Base-by-base conservation (phyloP, 352 stramenopile species). In the Globisporangium canariense region DNA sequence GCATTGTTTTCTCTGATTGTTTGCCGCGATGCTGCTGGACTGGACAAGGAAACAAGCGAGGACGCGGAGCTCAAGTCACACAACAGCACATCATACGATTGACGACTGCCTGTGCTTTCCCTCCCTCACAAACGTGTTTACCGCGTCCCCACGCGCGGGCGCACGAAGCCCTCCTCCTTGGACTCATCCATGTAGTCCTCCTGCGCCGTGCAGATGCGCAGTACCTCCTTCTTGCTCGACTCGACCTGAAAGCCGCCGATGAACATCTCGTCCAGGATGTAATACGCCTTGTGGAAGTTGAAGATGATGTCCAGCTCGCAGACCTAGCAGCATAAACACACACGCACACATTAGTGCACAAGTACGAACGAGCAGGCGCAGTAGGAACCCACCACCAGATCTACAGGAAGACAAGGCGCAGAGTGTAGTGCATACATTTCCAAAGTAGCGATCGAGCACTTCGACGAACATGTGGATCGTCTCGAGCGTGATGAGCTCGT, bases 271-370 rank as follows among this genome's bases (percentile, higher is more conserved):
- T 99, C 98, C 54, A 99, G 83, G 75, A 99, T 99, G 75, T 98
- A 98, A 78, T 99, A 99, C 20, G 98, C 98, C 81, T 99, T 99
- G 83, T 99, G 97, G 79, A 99, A 99, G 83, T 99, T 99, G 83
- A 99, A 99, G 60, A 99, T 99, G 78, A 99, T 99, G 75, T 99
- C 91, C 51, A 97, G 75, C 72, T 97, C 90, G 59, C 88, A 96
- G 59, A 91, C 89, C 88, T 93, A 55, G 10, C 38, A 43, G 36
- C 40, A 14, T n/a, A 57, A 34, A 69, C 32, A 62, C 25, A 8
- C n/a, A 5, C 10, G 32, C 25, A 8, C n/a, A 5, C 10, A 41
- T 25, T 16, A 45, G 25, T 13, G n/a, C 41, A 18, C 34, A 7
- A 56, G n/a, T 4, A 25, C 76, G 69, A 88, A 84, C 25, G 86